These are phyloP conservation scores for maize (Zea mays) DNA, from an alignment of 176 grass and related monocot species.

Conservation along the genomic window Zm-B73-REFERENCE-NAM-5.0 NC_050099.1:225936001-225936500, in stretches of 20 bases:
- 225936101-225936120: conserved; percentile 14
- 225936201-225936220: conserved; percentile 89
- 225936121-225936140: conserved; percentile 36
- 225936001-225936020: neutral
- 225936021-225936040: neutral
- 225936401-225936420: conserved; percentile 82
- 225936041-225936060: neutral
- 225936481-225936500: conserved; percentile 23
- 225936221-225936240: conserved; percentile 80
- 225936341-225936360: conserved; percentile 83
- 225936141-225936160: conserved; percentile 51
- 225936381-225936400: conserved; percentile 83
- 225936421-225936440: conserved; percentile 81
- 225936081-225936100: neutral
- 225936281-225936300: conserved; percentile 56
- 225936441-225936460: conserved; percentile 44
- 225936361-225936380: conserved; percentile 82
- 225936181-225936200: conserved; percentile 92
- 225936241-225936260: conserved; percentile 52
- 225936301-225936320: conserved; percentile 93
- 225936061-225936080: neutral
- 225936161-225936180: conserved; percentile 94
- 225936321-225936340: conserved; percentile 73
- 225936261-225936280: conserved; percentile 21
- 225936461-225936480: conserved; percentile 49